Evolutionary conservation across 2,329 filamentous ascomycete genomes (phyloP), one percentile per base, ranked within the genome.

Genomic region (Fusarium sp.): DNA sequence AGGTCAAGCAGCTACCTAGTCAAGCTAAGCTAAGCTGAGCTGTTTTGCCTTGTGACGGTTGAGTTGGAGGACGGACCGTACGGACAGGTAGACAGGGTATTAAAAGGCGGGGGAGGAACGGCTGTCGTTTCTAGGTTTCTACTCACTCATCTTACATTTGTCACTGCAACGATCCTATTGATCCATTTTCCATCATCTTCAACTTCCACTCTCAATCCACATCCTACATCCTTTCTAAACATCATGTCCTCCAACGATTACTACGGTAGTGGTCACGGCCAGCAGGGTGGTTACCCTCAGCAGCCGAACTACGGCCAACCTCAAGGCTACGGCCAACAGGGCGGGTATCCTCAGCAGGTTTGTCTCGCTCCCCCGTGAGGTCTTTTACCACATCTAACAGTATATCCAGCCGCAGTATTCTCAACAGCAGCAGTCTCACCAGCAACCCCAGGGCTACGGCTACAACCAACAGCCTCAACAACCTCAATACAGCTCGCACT

Each of bases 181-280:
- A 60, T 39, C 43, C 15, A 33, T 49, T 20, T 28, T 47, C 22
- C n/a, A 20, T 51, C 22, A 5, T 17, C n/a, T 51, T 19, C 6
- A 56, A 35, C 20, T 9, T 44, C 17, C 19, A 7, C 48, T 13
- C 19, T 43, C 11, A 4, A 30, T 35, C 8, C n/a, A 20, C 22
- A 24, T 37, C 32, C 46, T 46, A 41, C 3, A 45, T 11, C 10
- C 26, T 30, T 44, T 13, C 32, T 24, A 35, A 19, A 41, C 54
- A 70, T 4, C 28, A 81, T 81, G 79, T 80, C 79, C 11, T 70
- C 75, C 44, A 72, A 78, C 56, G 78, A 80, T 41, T 80, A 79
- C 66, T 81, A 80, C 75, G 76, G 77, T 63, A 72, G 69, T 54
- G 71, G 72, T 41, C 71, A 72, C 64, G 48, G 59, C 30, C 74